A percentile compares a stretch with the other conserved stretches of the same genome.
These are phyloP conservation scores for Arthrobotrys iridis DNA, from an alignment of 2,329 filamentous ascomycete species.

Conservation along the genomic window DNA sequence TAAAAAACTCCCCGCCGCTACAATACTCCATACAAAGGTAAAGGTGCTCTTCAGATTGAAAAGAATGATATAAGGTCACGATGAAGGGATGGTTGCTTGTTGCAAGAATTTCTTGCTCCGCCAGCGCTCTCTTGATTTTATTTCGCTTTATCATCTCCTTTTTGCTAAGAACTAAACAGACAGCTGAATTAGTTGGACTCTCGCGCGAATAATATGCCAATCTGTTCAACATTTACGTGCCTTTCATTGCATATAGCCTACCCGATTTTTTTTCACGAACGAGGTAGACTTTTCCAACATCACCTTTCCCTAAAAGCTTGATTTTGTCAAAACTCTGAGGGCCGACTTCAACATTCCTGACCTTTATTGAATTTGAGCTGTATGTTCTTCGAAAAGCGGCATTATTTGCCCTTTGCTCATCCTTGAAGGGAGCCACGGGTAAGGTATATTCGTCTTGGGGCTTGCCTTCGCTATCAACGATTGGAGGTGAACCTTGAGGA, in stretches of 20 bases:
- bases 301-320: slow-evolving; percentile 97
- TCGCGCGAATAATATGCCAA: slow-evolving; percentile 45
- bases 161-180: slow-evolving; percentile 83
- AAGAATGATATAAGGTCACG: slow-evolving; percentile 97
- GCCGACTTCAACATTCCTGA: slow-evolving; percentile 94
- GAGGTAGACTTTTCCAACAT: slow-evolving; percentile 97
- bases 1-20: slow-evolving; percentile 97
- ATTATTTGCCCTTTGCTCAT: slow-evolving; percentile 65
- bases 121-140: slow-evolving; percentile 98
- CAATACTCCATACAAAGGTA: slow-evolving; percentile 99
- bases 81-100: slow-evolving; percentile 99
- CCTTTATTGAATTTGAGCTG: slow-evolving; percentile 99
- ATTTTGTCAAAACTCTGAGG: slow-evolving; percentile 99
- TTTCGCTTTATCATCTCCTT: slow-evolving; percentile 99
- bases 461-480: slow-evolving; percentile 65
- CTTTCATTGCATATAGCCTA: slow-evolving; percentile 97
- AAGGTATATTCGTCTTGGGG: slow-evolving; percentile 55
- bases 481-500: slow-evolving; percentile 59
- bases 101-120: slow-evolving; percentile 96
- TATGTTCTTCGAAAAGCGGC: slow-evolving; percentile 92
- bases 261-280: slow-evolving; percentile 98
- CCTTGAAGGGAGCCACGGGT: slow-evolving; percentile 71
- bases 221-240: slow-evolving; percentile 65
- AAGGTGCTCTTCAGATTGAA: slow-evolving; percentile 97
- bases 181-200: not conserved